Base-by-base conservation (phyloP, 495 filamentous ascomycete genomes). In the Xylaria nigripes region DNA sequence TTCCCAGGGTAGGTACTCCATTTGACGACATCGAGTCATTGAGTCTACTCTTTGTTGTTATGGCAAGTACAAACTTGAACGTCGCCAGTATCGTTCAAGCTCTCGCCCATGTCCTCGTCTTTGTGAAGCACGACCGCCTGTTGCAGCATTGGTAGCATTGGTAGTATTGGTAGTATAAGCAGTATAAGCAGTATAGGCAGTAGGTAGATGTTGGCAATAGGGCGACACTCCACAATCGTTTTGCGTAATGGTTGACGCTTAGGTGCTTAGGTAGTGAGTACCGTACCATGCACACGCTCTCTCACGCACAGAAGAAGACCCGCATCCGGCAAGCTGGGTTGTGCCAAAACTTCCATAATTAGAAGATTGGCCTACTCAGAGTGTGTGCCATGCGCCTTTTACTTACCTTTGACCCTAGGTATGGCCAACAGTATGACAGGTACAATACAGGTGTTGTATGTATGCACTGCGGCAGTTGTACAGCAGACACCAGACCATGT, bases 331-430 rank as follows among this genome's bases (percentile, higher is more conserved):
- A 53, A 58, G 54, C 56, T 63, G 63, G 63, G 58, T 63, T 58
- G 61, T 55, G 63, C 57, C 48, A 54, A 55, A 59, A 60, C 49
- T 55, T 52, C 61, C 63, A 66, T 61, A 61, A 61, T 64, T 64
- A 66, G 63, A 57, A 57, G 41, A 51, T 19, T 19, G 45, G 24
- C 25, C 44, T 45, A 25, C 27, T 45, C 21, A 13, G 7, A 46
- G 23, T 4, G 43, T 19, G 36, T 27, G 42, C 23, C 32, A 49
- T 36, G 52, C 52, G 38, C 36, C 16, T 40, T 44, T 55, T 38
- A 27, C 25, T 34, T 13, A 34, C 27, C 23, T 23, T 32, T 13
- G 32, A 27, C 36, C 15, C 2, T 18, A 40, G 36, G 32, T 15
- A 40, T 40, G 36, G 36, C 36, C 36, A 18, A 18, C 18, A 5